Conservation (phyloP, 768 basidiomycete species). For the Amanita molliuscula region DNA sequence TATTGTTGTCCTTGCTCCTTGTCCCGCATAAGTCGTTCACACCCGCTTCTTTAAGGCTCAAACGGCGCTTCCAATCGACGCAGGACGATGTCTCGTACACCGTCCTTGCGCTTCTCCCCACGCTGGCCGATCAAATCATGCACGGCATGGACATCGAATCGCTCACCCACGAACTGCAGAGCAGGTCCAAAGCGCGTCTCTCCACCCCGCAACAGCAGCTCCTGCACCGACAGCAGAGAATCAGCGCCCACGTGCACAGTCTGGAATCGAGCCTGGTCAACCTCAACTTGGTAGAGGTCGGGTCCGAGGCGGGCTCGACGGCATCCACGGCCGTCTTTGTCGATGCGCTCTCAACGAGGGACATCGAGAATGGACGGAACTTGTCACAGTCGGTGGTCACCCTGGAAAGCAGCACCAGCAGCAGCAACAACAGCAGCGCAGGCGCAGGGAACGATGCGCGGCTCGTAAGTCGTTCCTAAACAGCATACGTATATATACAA, state of each 20-base stretch:
- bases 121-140: conserved; percentile 55
- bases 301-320: conserved; percentile 39
- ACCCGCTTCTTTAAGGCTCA: conserved; percentile 34
- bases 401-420: too few species aligned
- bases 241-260: conserved; percentile 7
- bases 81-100: conserved; percentile 74
- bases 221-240: too few species aligned
- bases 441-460: conserved; percentile 11
- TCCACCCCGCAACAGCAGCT: too few species aligned
- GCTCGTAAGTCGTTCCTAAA: conserved; percentile 6
- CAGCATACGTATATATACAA: not conserved
- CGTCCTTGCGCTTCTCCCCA: conserved; percentile 57
- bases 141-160: conserved; percentile 69
- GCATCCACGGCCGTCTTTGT: conserved; percentile 17
- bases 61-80: conserved; percentile 63
- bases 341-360: conserved; percentile 31
- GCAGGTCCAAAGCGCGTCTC: conserved; percentile 17
- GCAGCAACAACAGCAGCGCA: too few species aligned
- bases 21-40: not conserved
- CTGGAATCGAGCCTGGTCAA: conserved; percentile 16
- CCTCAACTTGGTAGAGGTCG: conserved; percentile 32
- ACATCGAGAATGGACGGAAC: too few species aligned
- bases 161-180: conserved; percentile 44
- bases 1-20: conserved; percentile 27
- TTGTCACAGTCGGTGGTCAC: too few species aligned